These are phyloP conservation scores for Daedalea quercina DNA, from an alignment of 768 basidiomycete species.

Conservation along the genomic window DNA sequence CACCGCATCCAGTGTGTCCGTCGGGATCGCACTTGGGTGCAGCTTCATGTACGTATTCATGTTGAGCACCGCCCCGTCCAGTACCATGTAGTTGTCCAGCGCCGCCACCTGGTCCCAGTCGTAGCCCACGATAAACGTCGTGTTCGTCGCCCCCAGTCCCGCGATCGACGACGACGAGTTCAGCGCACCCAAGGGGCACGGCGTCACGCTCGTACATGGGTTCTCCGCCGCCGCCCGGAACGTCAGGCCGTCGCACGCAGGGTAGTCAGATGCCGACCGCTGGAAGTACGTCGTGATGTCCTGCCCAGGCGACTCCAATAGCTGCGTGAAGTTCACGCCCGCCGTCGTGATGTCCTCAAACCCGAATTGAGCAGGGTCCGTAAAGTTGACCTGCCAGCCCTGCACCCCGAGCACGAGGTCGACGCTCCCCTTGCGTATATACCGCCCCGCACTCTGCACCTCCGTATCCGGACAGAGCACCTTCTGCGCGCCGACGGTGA, in stretches of 20 bases:
- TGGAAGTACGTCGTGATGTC: constrained; percentile 88
- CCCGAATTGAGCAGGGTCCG: constrained; percentile 30
- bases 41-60: constrained; percentile 77
- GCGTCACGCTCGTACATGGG: constrained; percentile 52
- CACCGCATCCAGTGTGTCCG: constrained; percentile 76
- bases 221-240: constrained; percentile 68
- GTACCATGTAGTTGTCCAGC: constrained; percentile 72
- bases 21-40: constrained; percentile 58
- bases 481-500: constrained; percentile 90
- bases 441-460: constrained; percentile 34
- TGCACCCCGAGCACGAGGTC: constrained; percentile 67
- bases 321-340: constrained; percentile 50
- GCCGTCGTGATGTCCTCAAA: constrained; percentile 21
- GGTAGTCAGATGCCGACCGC: constrained; percentile 59
- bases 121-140: constrained; percentile 72
- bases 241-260: constrained; percentile 52
- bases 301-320: constrained; percentile 61
- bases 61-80: constrained; percentile 94
- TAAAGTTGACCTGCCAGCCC: constrained; percentile 74
- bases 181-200: constrained; percentile 65
- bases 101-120: constrained; percentile 81
- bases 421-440: constrained; percentile 46
- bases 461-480: constrained; percentile 75
- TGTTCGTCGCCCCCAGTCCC: constrained; percentile 59
- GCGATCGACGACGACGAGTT: constrained; percentile 49